Evolutionary conservation across 257 asterid species (phyloP), one percentile per base, ranked within the genome.

Genomic region (Solanum tarapatanum): DNA sequence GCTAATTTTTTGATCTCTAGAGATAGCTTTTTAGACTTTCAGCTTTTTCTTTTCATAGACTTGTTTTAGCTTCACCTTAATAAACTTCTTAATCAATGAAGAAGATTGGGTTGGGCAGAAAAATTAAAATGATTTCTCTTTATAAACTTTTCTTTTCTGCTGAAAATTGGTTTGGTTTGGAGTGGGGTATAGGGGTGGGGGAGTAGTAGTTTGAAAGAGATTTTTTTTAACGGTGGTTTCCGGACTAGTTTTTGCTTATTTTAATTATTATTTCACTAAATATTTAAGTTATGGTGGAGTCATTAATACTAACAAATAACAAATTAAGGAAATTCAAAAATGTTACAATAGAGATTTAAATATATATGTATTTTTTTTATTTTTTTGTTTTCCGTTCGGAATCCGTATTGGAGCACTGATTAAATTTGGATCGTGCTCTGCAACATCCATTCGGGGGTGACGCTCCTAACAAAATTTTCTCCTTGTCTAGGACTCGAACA

Each of bases 21-120:
- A 35, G 82, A 37, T 85, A 89, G 88, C 91, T 91, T 89, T 66
- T 90, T 88, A 51, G 89, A 90, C 87, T 89, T 84, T 69, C 84
- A 70, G 45, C 82, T 41, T 89, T 55, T 90, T 83, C 86, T 83
- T 86, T 87, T 17, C 51, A 90, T 75, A 28, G 41, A 16, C 74
- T 83, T 51, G 73, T 86, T 33, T 70, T 58, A 83, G 32, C 73
- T 45, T 84, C 43, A 30, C 86, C 79, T 36, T 74, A 55, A 83
- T 58, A 89, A 89, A 74, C 92, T 88, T 88, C 88, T 33, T 90
- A 21, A n/a, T 74, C 51, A 19, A 21, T 74, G 85, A 88, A 85
- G 88, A 86, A 85, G 86, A 83, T 58, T 55, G 76, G n/a, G 75
- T 60, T 60, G 86, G 75, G 58, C n/a, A 84, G 51, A 66, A 66